A percentile compares a stretch with the other conserved stretches of the same genome.
These are phyloP conservation scores for Iris pallida DNA, from an alignment of 116 monocot genomes.

Conservation along the genomic window DNA sequence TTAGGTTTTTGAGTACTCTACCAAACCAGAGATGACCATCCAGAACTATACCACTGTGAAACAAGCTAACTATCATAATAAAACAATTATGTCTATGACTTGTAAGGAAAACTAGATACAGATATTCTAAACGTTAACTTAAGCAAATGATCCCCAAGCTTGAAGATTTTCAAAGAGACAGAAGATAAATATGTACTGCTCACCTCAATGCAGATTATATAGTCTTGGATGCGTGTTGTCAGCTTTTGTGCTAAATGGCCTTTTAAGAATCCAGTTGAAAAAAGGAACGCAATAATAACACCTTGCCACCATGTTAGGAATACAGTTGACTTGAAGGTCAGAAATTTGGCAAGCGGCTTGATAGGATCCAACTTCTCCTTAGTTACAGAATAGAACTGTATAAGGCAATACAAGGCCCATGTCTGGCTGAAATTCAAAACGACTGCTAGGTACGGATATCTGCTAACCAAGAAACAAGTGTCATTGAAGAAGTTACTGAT, in stretches of 20 bases:
- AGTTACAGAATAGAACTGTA: slow-evolving; percentile 92
- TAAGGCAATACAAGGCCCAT: slow-evolving; percentile 96
- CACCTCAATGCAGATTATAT: slow-evolving; percentile 98
- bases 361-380: slow-evolving; percentile 88
- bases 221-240: slow-evolving; percentile 90
- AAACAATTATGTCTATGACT: no score
- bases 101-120: no score
- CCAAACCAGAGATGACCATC: no score
- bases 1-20: no score
- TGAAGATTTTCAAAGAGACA: no score
- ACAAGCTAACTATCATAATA: no score
- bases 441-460: slow-evolving; percentile 93
- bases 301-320: slow-evolving; percentile 99
- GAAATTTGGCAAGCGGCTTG: slow-evolving; percentile 89
- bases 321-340: slow-evolving; percentile 96
- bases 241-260: slow-evolving; percentile 76
- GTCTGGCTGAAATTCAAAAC: slow-evolving; percentile 97
- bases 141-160: no score
- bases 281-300: slow-evolving; percentile 79
- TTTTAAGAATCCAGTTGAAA: slow-evolving; percentile 74
- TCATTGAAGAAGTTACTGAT: not conserved
- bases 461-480: slow-evolving; percentile 18
- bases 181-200: not conserved
- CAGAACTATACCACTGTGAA: no score
- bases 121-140: no score